phyloP scores from a whole-genome alignment of 2,329 filamentous ascomycete species.

The Metarhizium robertsii region DNA sequence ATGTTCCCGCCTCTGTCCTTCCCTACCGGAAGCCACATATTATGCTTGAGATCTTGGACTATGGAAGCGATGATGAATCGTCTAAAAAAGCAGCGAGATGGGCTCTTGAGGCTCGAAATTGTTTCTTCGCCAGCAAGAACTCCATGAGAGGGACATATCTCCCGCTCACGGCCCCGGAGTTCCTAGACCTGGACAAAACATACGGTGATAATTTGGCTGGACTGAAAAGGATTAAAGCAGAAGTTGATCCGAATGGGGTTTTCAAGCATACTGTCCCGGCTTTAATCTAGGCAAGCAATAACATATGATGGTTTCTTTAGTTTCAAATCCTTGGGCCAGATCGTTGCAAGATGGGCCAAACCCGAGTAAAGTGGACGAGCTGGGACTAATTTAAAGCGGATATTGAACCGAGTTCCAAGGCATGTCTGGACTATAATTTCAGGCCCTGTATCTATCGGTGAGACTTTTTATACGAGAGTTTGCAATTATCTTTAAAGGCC shows the following conservation, averaged over 20 bases:
- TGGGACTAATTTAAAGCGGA: too few relatives aligned
- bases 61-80: background rate
- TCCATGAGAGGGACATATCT: constrained; percentile 21
- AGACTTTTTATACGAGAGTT: too few relatives aligned
- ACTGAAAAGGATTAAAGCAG: constrained; percentile 15
- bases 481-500: too few relatives aligned
- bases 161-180: constrained; percentile 16
- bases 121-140: constrained; percentile 11
- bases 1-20: background rate
- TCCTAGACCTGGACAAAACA: constrained; percentile 17
- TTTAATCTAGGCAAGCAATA: background rate
- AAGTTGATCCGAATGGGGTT: constrained; percentile 25
- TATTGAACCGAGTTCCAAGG: too few relatives aligned
- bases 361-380: too few relatives aligned
- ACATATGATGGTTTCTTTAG: too few relatives aligned
- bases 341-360: too few relatives aligned
- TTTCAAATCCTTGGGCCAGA: too few relatives aligned
- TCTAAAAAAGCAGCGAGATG: background rate
- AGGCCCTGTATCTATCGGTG: too few relatives aligned
- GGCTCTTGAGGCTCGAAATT: background rate
- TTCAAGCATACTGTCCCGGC: constrained; percentile 16
- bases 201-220: constrained; percentile 20
- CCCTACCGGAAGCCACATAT: background rate
- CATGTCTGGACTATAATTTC: too few relatives aligned
- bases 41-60: background rate